These are phyloP conservation scores for Diaporthe amygdali DNA, from an alignment of 2,329 filamentous ascomycete genomes.

Conservation along the genomic window DNA sequence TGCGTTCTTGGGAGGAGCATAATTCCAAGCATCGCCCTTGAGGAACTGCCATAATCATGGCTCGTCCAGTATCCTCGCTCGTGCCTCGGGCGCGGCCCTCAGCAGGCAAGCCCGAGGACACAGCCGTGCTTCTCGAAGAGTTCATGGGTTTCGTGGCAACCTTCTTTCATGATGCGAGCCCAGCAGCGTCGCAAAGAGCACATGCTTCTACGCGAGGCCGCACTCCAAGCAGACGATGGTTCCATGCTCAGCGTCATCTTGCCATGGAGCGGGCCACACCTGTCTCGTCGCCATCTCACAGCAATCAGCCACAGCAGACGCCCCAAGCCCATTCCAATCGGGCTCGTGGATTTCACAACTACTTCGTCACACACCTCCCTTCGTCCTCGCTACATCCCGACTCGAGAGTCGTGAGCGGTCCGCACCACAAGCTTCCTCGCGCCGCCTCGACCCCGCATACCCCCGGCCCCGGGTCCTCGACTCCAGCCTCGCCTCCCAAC, in stretches of 20 bases:
- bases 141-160: constrained; percentile 35
- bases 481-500: constrained; percentile 63
- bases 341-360: constrained; percentile 78
- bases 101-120: not conserved
- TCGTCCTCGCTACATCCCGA: constrained; percentile 93
- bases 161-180: constrained; percentile 29
- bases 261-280: not conserved
- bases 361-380: constrained; percentile 95
- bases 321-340: constrained; percentile 2
- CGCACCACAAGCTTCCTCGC: constrained; percentile 85
- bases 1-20: not conserved
- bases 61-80: constrained; percentile 6
- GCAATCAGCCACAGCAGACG: not conserved
- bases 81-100: constrained; percentile 2
- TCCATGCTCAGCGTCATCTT: constrained; percentile 16
- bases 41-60: not conserved
- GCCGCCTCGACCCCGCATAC: constrained; percentile 83
- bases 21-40: not conserved
- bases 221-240: constrained; percentile 7
- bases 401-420: constrained; percentile 65
- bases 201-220: constrained; percentile 1
- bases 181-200: constrained; percentile 4
- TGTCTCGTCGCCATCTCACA: not conserved
- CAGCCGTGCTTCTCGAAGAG: constrained; percentile 30
- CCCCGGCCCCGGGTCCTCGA: constrained; percentile 57